Evolutionary conservation across 1,284 basidiomycete species (phyloP).

Genomic region (Melampsora americana): DNA sequence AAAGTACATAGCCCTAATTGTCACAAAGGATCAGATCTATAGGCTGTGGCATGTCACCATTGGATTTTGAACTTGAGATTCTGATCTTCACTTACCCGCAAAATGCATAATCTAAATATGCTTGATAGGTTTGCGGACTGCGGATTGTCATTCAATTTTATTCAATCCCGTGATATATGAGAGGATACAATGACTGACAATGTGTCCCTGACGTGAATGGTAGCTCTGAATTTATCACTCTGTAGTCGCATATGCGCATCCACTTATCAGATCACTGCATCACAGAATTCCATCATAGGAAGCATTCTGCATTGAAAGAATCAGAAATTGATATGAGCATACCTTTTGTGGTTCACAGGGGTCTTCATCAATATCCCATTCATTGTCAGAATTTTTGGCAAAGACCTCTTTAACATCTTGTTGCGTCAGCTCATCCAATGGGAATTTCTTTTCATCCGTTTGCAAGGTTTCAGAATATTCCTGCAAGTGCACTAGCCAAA

Average conservation of each 20-base stretch:
- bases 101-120: neutral
- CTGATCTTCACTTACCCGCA: neutral
- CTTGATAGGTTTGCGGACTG: neutral
- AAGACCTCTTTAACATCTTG: neutral
- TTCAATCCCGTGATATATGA: neutral
- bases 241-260: neutral
- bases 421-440: neutral
- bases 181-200: neutral
- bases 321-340: neutral
- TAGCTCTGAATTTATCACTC: neutral
- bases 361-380: slow-evolving; percentile 4
- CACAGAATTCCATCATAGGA: neutral
- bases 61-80: neutral
- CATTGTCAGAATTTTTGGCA: neutral
- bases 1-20: neutral
- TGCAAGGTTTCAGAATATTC: neutral
- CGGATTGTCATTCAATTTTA: neutral
- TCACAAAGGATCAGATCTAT: neutral
- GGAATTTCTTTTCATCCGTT: neutral
- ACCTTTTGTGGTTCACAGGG: neutral
- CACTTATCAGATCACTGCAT: neutral
- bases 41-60: neutral
- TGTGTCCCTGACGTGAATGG: neutral
- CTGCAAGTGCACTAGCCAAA: neutral
- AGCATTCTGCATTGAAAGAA: neutral